A percentile compares a stretch with the other conserved stretches of the same genome.
Evolutionary conservation across 2,329 filamentous ascomycete species (phyloP).

Genomic region (Lecanoromycetidae sp.): DNA sequence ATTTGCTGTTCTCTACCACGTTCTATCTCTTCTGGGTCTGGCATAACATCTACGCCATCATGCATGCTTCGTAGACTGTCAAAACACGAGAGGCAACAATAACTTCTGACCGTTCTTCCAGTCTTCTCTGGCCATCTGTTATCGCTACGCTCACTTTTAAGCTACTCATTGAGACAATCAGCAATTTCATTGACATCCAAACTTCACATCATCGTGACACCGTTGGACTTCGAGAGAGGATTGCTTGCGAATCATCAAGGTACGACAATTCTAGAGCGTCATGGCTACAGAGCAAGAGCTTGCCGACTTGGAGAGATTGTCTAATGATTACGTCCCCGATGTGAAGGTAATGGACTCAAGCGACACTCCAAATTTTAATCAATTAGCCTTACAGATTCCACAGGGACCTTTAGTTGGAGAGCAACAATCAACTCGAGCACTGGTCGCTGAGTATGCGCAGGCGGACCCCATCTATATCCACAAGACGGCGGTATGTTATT

Average conservation of each 20-base stretch:
- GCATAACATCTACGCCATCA: not conserved
- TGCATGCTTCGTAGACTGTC: not conserved
- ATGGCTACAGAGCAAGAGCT: constrained; percentile 37
- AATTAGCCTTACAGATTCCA: constrained; percentile 22
- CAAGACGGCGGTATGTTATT: constrained; percentile 62
- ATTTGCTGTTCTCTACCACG: not conserved
- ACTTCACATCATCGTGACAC: not conserved
- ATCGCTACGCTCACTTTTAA: not conserved
- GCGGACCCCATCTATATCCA: constrained; percentile 73
- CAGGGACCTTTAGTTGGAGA: constrained; percentile 76
- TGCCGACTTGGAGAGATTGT: constrained; percentile 50
- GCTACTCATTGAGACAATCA: not conserved
- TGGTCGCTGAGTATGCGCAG: constrained; percentile 76
- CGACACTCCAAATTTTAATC: not conserved
- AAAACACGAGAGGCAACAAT: not conserved
- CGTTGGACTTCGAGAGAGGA: no score
- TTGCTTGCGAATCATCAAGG: no score
- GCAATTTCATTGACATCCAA: not conserved
- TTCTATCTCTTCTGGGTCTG: not conserved
- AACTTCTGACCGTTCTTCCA: not conserved
- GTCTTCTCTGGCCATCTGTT: no score
- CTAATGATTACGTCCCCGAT: constrained; percentile 48
- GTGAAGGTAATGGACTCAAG: constrained; percentile 9
- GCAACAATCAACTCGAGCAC: constrained; percentile 61
- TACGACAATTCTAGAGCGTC: not conserved